These are phyloP conservation scores for Cyclotella cryptica DNA, from an alignment of 108 stramenopile species.

Conservation along the genomic window DNA sequence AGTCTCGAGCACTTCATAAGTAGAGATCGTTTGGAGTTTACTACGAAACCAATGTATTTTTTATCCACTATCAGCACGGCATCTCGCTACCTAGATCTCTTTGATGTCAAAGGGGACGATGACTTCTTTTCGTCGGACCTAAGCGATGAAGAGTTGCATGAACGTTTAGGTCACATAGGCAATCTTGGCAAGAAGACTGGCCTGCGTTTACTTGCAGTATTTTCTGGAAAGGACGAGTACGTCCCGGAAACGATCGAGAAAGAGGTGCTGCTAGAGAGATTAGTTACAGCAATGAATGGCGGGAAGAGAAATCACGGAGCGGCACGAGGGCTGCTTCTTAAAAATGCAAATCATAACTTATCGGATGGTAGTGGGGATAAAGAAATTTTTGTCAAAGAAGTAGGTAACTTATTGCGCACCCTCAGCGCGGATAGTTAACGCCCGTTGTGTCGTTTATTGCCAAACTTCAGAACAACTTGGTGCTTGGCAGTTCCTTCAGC, in stretches of 20 bases:
- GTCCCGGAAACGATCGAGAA: constrained; percentile 73
- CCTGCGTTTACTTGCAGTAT: constrained; percentile 72
- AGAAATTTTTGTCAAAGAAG: constrained; percentile 62
- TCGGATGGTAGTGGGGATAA: constrained; percentile 62
- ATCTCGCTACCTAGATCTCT: constrained; percentile 80
- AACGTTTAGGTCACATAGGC: constrained; percentile 73
- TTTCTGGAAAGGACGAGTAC: constrained; percentile 90
- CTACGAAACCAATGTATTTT: background rate
- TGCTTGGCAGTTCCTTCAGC: background rate
- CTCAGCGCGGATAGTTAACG: background rate
- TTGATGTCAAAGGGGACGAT: constrained; percentile 81
- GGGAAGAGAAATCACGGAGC: constrained; percentile 12
- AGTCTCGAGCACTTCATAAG: background rate
- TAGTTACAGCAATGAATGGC: constrained; percentile 80
- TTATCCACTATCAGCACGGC: constrained; percentile 62
- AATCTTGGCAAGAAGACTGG: constrained; percentile 27
- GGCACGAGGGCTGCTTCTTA: constrained; percentile 62
- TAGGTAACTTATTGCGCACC: constrained; percentile 51
- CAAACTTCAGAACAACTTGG: background rate
- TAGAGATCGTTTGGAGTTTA: background rate
- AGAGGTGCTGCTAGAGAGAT: constrained; percentile 58
- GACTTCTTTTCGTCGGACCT: constrained; percentile 95
- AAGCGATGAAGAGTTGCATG: constrained; percentile 74
- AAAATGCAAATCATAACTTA: constrained; percentile 81
- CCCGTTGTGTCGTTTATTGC: background rate